phyloP scores from a whole-genome alignment of 129 eudicot genomes.

The Tanacetum coccineum region DNA sequence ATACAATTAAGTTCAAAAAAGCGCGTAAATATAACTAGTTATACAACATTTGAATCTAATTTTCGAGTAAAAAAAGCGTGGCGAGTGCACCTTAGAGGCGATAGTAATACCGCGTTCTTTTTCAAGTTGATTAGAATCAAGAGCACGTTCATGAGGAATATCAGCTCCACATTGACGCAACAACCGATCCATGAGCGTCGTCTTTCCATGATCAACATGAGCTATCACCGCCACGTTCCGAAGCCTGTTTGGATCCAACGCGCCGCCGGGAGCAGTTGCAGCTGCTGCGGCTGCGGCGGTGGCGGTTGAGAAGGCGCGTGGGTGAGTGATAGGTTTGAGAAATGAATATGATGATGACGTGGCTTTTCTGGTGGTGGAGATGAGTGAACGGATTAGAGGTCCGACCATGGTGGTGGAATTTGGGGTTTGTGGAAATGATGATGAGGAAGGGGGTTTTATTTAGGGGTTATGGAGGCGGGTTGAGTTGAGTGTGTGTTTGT shows the following conservation, averaged over 20 bases:
- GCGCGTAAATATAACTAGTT: no score
- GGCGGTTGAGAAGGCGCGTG: constrained; percentile 43
- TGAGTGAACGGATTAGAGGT: constrained; percentile 60
- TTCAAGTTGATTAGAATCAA: constrained; percentile 80
- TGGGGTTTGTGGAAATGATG: constrained; percentile 20
- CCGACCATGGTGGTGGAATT: constrained; percentile 45
- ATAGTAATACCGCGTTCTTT: constrained; percentile 96
- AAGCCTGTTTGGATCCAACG: constrained; percentile 73
- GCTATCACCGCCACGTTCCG: constrained; percentile 96
- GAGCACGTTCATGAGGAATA: constrained; percentile 90
- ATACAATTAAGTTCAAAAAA: no score
- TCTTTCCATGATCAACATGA: constrained; percentile 93
- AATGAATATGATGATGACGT: constrained; percentile 18
- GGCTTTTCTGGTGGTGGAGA: constrained; percentile 52
- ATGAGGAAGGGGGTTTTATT: neutral
- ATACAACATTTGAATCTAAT: no score
- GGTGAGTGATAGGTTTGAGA: constrained; percentile 26
- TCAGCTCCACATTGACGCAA: constrained; percentile 96
- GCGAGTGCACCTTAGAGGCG: constrained; percentile 57
- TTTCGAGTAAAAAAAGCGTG: no score
- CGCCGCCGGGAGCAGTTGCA: constrained; percentile 35
- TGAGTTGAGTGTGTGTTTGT: no score
- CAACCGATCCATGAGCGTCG: constrained; percentile 93
- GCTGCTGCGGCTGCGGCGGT: constrained; percentile 43
- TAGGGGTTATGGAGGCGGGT: constrained; percentile 3